phyloP scores from a whole-genome alignment of 2,329 filamentous ascomycete species.

The Fusarium foetens region DNA sequence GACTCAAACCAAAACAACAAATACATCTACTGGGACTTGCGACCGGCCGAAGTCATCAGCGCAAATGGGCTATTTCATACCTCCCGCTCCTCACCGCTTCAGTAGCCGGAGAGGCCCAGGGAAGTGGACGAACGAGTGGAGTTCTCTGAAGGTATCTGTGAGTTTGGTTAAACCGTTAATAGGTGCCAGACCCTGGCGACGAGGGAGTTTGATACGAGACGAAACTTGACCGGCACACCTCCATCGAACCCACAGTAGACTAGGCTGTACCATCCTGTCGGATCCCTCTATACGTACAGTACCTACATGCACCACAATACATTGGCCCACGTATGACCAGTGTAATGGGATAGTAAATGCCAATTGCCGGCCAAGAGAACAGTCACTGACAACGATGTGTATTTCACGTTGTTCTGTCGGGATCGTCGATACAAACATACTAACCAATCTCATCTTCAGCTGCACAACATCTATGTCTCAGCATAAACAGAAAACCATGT shows the following conservation, averaged over 20 bases:
- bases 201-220: conserved; percentile 27
- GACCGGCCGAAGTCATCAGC: not conserved
- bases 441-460: not conserved
- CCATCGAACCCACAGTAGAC: conserved; percentile 27
- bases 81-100: conserved; percentile 11
- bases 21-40: not conserved
- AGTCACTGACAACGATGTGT: not conserved
- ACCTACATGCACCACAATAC: conserved; percentile 18
- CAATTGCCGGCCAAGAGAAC: not conserved
- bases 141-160: conserved; percentile 7
- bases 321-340: not conserved
- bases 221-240: conserved; percentile 24
- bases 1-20: not conserved
- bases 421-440: not conserved
- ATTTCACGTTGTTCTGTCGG: not conserved
- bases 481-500: not conserved
- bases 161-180: not conserved
- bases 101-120: not conserved
- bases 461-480: not conserved
- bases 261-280: conserved; percentile 43
- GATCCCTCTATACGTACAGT: conserved; percentile 26
- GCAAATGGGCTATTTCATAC: not conserved
- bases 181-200: conserved; percentile 1
- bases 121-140: conserved; percentile 16
- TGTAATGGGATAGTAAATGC: not conserved